Percentiles rank a stretch among this genome's conserved stretches.
These are phyloP conservation scores for Annulohypoxylon maeteangense DNA, from an alignment of 495 filamentous ascomycete species.

Conservation along the genomic window DNA sequence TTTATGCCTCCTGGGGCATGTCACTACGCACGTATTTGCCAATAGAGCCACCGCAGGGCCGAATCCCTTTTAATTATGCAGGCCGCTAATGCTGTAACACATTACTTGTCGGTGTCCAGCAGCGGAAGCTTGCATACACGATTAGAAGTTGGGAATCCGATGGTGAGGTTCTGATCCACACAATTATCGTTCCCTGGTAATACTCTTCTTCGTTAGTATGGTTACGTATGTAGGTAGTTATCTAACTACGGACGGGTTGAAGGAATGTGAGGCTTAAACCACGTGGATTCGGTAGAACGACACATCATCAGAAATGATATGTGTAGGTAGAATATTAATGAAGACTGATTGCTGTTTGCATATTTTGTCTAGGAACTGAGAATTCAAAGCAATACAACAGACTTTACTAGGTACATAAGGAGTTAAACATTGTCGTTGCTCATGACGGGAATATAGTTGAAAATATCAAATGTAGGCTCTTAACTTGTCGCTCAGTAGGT, in stretches of 20 bases:
- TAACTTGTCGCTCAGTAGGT: no score
- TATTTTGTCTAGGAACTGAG: background rate
- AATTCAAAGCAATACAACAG: background rate
- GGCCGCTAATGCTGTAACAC: slow-evolving; percentile 15
- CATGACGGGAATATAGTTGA: background rate
- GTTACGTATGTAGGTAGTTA: no score
- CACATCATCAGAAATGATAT: background rate
- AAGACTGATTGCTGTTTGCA: background rate
- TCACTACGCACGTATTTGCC: background rate
- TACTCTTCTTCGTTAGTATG: background rate
- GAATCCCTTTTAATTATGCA: background rate
- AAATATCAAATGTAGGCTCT: background rate
- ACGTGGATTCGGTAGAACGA: slow-evolving; percentile 1
- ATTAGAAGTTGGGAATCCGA: slow-evolving; percentile 12
- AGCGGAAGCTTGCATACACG: slow-evolving; percentile 18
- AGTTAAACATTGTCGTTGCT: background rate
- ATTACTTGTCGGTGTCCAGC: background rate
- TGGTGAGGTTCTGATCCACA: slow-evolving; percentile 3
- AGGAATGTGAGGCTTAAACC: slow-evolving; percentile 22
- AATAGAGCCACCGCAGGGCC: background rate
- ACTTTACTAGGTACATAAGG: background rate
- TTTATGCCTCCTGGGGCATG: background rate
- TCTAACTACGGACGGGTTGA: background rate
- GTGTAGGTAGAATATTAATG: background rate
- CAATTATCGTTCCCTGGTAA: background rate